A percentile compares a stretch with the other conserved stretches of the same genome.
Conservation (phyloP, 2,329 filamentous ascomycete genomes). For the Aspergillus niger region DNA sequence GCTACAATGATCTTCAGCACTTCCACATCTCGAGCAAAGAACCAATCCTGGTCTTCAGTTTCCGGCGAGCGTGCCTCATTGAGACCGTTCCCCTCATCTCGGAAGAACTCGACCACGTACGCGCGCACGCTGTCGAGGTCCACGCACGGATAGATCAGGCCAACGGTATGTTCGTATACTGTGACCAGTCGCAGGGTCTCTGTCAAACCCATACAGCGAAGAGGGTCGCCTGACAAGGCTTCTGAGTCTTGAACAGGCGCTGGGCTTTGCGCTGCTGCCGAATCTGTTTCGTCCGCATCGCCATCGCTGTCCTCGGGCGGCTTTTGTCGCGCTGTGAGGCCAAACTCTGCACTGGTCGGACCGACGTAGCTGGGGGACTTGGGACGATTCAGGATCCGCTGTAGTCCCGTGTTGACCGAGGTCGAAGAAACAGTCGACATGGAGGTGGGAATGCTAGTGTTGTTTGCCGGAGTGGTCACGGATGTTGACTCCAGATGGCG, state of each 20-base stretch:
- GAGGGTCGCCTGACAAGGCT: slow-evolving; percentile 62
- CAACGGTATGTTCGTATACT: slow-evolving; percentile 83
- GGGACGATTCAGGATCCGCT: slow-evolving; percentile 36
- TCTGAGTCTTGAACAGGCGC: slow-evolving; percentile 27
- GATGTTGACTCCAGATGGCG: slow-evolving; percentile 28
- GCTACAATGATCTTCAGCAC: slow-evolving; percentile 80
- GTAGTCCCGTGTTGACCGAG: slow-evolving; percentile 19
- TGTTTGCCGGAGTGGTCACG: slow-evolving; percentile 12
- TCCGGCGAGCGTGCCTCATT: background rate
- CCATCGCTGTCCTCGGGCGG: slow-evolving; percentile 20
- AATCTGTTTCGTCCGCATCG: slow-evolving; percentile 24
- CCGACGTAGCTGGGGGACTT: slow-evolving; percentile 38
- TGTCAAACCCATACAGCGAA: slow-evolving; percentile 71
- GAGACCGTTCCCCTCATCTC: slow-evolving; percentile 3
- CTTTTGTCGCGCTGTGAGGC: slow-evolving; percentile 25
- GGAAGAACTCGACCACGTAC: slow-evolving; percentile 32
- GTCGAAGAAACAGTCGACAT: slow-evolving; percentile 18
- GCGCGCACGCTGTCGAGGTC: slow-evolving; percentile 69
- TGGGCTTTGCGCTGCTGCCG: slow-evolving; percentile 23
- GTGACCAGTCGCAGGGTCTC: slow-evolving; percentile 76
- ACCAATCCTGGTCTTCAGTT: slow-evolving; percentile 36
- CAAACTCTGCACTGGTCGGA: slow-evolving; percentile 41
- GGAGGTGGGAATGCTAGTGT: slow-evolving; percentile 10
- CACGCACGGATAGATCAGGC: slow-evolving; percentile 84
- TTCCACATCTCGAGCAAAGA: slow-evolving; percentile 56